Evolutionary conservation across 169 alveolate genomes (phyloP).

Genomic region (Blepharisma undulans): DNA sequence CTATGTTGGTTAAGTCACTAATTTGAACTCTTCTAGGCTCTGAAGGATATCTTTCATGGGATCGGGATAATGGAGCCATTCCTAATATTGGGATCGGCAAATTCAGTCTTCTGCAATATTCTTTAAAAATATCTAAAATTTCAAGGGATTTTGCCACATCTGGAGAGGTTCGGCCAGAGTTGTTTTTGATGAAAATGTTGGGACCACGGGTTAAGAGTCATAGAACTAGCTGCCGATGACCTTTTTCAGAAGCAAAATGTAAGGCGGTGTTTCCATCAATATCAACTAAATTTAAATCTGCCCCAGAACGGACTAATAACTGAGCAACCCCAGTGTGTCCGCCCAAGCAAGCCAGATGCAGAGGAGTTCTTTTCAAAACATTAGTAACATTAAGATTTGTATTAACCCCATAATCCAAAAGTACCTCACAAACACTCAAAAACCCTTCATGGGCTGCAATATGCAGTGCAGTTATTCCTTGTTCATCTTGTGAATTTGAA

Average conservation of each 20-base stretch:
- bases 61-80: neutral
- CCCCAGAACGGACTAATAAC: constrained; percentile 34
- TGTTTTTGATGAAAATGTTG: neutral
- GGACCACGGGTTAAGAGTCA: neutral
- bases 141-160: neutral
- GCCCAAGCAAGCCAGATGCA: constrained; percentile 35
- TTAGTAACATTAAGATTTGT: constrained; percentile 37
- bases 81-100: neutral
- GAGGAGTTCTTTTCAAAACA: constrained; percentile 40
- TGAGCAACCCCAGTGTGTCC: constrained; percentile 33
- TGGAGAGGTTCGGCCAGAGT: neutral
- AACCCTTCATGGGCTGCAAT: constrained; percentile 45
- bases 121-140: neutral
- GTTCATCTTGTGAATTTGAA: constrained; percentile 45
- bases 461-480: constrained; percentile 53
- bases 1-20: neutral
- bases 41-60: neutral
- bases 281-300: constrained; percentile 24
- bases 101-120: neutral
- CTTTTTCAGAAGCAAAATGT: constrained; percentile 63
- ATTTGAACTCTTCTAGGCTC: constrained; percentile 20
- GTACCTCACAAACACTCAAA: constrained; percentile 43
- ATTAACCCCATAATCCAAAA: constrained; percentile 42
- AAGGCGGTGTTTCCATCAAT: constrained; percentile 63
- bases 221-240: constrained; percentile 3